A percentile compares a stretch with the other conserved stretches of the same genome.
phyloP scores from a whole-genome alignment of 768 basidiomycete species.

The Suillus discolor region DNA sequence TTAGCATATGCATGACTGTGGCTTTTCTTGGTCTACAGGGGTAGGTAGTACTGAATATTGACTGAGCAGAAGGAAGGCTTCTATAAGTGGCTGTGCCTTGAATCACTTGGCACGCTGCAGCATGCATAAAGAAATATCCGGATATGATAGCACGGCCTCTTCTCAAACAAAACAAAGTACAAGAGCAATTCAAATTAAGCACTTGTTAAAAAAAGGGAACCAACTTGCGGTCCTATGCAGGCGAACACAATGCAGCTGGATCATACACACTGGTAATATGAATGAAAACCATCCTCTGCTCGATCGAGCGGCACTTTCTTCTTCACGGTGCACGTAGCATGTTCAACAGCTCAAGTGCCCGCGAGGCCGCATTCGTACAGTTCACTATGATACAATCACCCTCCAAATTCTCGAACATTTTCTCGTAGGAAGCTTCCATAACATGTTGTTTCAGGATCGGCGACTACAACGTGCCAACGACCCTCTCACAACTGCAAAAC shows the following conservation, averaged over 20 bases:
- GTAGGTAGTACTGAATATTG: background rate
- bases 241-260: background rate
- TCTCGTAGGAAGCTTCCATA: conserved; percentile 22
- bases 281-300: conserved; percentile 27
- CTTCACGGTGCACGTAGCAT: conserved; percentile 13
- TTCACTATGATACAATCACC: conserved; percentile 8
- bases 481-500: conserved; percentile 33
- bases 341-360: conserved; percentile 16
- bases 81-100: too few species aligned
- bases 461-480: conserved; percentile 34
- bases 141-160: background rate
- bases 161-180: background rate
- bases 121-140: too few species aligned
- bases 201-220: background rate
- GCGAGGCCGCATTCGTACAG: conserved; percentile 17
- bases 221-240: background rate
- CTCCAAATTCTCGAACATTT: conserved; percentile 9
- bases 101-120: too few species aligned
- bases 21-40: background rate
- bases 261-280: conserved; percentile 25
- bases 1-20: conserved; percentile 24
- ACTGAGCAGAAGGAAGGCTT: too few species aligned
- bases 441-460: conserved; percentile 24
- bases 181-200: background rate
- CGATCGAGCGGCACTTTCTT: conserved; percentile 21